Base-by-base conservation (phyloP, 2,329 filamentous ascomycete species). In the Pyrenochaeta sp. region DNA sequence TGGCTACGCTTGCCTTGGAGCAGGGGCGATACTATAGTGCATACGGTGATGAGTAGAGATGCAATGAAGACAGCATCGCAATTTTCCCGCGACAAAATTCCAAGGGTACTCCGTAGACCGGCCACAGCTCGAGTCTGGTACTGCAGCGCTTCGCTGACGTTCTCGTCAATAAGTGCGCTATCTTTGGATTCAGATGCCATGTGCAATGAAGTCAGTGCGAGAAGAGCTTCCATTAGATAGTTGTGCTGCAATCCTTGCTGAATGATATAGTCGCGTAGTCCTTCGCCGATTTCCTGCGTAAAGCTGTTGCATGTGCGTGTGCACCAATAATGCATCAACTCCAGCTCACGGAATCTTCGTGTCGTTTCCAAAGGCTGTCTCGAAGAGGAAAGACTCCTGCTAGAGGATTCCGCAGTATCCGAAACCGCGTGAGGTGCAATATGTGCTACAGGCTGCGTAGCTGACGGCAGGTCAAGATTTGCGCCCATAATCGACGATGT, bases 181-280 rank as follows among this genome's bases (percentile, higher is more conserved):
- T 42, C 41, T 27, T 52, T 27, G 32, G 32, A 33, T 35, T 27
- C 40, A 27, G 49, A 47, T 21, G 54, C 50, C 6, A 62, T 48
- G 32, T 60, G 59, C 10, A 62, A 56, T 1, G 49, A 35, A 1
- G 59, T 48, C 30, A 60, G 31, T n/a, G 59, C 56, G 21, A 60
- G 40, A 2, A 62, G 10, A 29, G 59, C 56, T 14, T 60, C 51
- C 56, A 62, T 60, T n/a, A 62, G 49, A 32, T 60, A 58, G n/a
- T 51, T 30, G 18, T 57, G 49, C 15, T 52, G 50, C 11, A 51
- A 5, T 35, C 56, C 59, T 32, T 60, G 53, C 31, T 55, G 47
- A 29, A 48, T 47, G 1, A 60, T 41, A 30, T 60, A 51, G 23
- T 57, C 50, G 31, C 58, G 49, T 20, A 56, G 51, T 4, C 53